Conservation (phyloP, 441 rosid genomes). For the Corymbia citriodora region DNA sequence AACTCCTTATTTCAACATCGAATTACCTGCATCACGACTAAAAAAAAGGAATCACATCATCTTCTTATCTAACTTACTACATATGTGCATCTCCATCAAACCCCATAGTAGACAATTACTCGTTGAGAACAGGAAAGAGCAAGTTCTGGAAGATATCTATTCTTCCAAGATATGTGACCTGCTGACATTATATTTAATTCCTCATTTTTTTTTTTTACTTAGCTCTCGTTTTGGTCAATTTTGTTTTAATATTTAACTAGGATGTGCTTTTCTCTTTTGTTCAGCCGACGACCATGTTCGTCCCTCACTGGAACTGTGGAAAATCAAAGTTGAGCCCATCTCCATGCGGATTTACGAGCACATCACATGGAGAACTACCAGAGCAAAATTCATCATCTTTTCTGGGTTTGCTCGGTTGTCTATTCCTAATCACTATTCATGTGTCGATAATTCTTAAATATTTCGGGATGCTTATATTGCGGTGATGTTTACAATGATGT, state of each 20-base stretch:
- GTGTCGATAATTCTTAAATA: background rate
- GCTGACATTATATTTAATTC: background rate
- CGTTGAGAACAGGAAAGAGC: background rate
- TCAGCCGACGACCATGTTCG: background rate
- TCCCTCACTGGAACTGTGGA: background rate
- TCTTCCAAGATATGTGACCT: background rate
- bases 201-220: background rate
- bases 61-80: background rate
- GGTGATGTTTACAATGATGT: background rate
- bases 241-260: background rate
- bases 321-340: background rate
- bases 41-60: background rate
- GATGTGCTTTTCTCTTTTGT: background rate
- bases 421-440: background rate
- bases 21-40: background rate
- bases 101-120: background rate
- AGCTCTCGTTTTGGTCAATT: background rate
- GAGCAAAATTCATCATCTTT: background rate
- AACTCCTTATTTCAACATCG: background rate
- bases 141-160: background rate
- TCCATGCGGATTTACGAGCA: background rate
- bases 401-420: background rate
- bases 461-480: background rate
- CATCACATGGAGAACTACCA: background rate
- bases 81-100: background rate